A percentile compares a stretch with the other conserved stretches of the same genome.
Evolutionary conservation across 768 basidiomycete species (phyloP).

Genomic region (Serendipita sp.): DNA sequence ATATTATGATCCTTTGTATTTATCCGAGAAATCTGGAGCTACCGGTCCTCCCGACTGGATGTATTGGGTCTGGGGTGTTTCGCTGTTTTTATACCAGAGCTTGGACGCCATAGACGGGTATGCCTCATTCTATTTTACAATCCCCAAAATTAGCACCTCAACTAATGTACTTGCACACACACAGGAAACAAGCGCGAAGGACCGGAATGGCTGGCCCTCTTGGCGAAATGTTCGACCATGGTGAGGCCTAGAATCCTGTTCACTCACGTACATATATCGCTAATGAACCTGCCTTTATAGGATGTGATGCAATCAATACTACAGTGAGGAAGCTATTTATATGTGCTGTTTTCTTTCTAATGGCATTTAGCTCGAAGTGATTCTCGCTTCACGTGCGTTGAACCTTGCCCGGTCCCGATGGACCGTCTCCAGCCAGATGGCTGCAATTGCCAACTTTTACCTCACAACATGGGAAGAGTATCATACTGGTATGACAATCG

Average conservation of each 20-base stretch:
- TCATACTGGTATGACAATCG: slow-evolving; percentile 51
- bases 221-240: slow-evolving; percentile 98
- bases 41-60: slow-evolving; percentile 64
- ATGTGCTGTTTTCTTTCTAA: neutral
- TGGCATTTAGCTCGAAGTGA: slow-evolving; percentile 54
- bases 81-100: slow-evolving; percentile 82
- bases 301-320: slow-evolving; percentile 88
- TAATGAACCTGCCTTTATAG: slow-evolving; percentile 20
- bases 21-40: slow-evolving; percentile 47
- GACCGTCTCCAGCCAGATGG: slow-evolving; percentile 78
- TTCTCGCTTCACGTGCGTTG: slow-evolving; percentile 68
- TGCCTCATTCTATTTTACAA: slow-evolving; percentile 11
- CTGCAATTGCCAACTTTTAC: slow-evolving; percentile 63
- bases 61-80: slow-evolving; percentile 80
- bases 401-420: slow-evolving; percentile 93
- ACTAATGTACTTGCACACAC: neutral
- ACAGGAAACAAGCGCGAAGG: slow-evolving; percentile 82
- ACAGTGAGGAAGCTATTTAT: slow-evolving; percentile 34
- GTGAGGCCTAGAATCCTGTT: slow-evolving; percentile 24
- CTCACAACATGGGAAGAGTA: slow-evolving; percentile 76
- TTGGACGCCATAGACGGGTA: slow-evolving; percentile 83
- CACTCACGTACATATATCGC: neutral
- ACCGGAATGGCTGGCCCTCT: slow-evolving; percentile 97
- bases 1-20: slow-evolving; percentile 66
- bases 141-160: slow-evolving; percentile 4